Evolutionary conservation across 2,329 filamentous ascomycete species (phyloP), one percentile per base, ranked within the genome.

Genomic region (Emergomyces pasteurianus): DNA sequence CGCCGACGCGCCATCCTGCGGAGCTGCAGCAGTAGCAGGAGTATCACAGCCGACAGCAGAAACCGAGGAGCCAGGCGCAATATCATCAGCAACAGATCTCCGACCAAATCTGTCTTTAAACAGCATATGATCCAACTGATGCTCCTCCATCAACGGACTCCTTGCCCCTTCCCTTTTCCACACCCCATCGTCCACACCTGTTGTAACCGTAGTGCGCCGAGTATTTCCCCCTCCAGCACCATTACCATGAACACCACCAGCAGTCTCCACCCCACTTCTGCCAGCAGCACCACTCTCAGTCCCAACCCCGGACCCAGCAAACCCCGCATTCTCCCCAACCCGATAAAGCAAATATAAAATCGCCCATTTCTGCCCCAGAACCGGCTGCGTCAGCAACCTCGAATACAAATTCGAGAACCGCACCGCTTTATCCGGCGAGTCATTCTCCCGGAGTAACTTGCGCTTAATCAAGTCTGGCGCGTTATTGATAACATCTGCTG

Each of bases 341-440:
- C 90, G 86, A 72, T 94, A 88, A 49, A 99, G 83, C 49, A 99
- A 85, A 72, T 95, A 95, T 23, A 99, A 80, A 65, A 99, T 96
- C 2, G 89, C 90, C 91, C 92, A 97, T 81, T 99, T 99, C 74
- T 96, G 89, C 69, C 89, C 88, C 52, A 99, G 81, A 6, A 97
- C 92, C 0, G 92, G 92, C 65, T 96, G 85, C n/a, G 90, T 89
- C 31, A 96, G 80, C 21, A 99, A 82, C 61, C 90, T 84, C 40
- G 90, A 90, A 75, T 96, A 96, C 34, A 99, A 82, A 70, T 96
- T 95, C 28, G 90, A 88, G 75, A 96, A 96, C 63, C 87, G 84
- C 23, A 92, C 80, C 3, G 92, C 90, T 74, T 92, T 83, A 68
- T 84, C 85, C 26, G 80, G 88, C 65, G 83, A 88, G 53, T 83